Evolutionary conservation across 805 yeast species (phyloP), one percentile per base, ranked within the genome.

Genomic region (Saccharomycopsis schoenii): DNA sequence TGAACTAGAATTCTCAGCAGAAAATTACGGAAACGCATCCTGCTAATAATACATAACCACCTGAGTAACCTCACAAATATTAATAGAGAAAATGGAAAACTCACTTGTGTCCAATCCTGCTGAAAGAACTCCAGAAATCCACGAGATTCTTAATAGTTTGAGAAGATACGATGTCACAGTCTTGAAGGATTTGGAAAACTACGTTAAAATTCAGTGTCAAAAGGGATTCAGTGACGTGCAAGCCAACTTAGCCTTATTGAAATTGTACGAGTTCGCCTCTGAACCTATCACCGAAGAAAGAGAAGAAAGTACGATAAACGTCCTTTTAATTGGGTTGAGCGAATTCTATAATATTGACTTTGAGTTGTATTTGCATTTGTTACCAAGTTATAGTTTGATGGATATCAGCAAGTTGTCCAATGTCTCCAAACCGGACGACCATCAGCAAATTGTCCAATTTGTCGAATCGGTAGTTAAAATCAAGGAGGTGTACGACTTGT

Each of bases 231-330:
- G 70, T 60, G 80, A 76, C 65, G 68, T 77, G 55, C 72, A 69
- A 64, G 77, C 82, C 62, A 78, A 77, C 66, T 66, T 78, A 67
- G 82, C 82, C 0, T 70, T 79, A 24, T 69, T 79, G 63, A 79
- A 79, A 61, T 70, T 79, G 57, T 78, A 73, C 58, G 75, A 72
- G 61, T 66, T 73, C 29, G 69, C 72, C 56, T 74, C 75, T 25
- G 74, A 72, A 36, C 65, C 71, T 29, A 61, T 64, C 37, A 67
- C 72, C 12, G 65, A 68, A 29, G 74, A 73, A 62, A 76, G 78
- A 63, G 74, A 73, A 64, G 74, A 74, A 17, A 65, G 71, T 34
- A 74, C 78, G 15, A 62, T 76, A 19, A 74, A 74, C 63, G 68
- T 75, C 39, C 71, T 79, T 29, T 65, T 75, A 56, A 74, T 76